phyloP scores from a whole-genome alignment of 352 stramenopile genomes.

The Pythium aquatile region DNA sequence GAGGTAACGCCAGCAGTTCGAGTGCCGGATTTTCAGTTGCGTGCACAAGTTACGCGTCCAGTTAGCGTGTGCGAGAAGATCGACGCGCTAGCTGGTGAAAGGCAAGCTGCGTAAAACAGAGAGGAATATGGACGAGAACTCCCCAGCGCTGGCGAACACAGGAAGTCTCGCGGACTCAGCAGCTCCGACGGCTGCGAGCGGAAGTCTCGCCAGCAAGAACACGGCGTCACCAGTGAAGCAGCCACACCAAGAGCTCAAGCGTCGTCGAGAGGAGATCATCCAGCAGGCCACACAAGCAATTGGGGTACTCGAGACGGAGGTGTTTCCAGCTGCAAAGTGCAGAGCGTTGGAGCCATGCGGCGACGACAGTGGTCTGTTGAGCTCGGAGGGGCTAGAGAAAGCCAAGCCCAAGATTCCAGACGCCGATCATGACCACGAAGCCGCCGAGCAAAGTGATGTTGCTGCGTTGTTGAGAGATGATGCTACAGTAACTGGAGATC shows the following conservation, averaged over 20 bases:
- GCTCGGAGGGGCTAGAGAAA: background rate
- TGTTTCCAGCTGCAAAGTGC: conserved; percentile 14
- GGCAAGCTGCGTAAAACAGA: background rate
- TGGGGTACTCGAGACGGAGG: conserved; percentile 16
- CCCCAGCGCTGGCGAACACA: conserved; percentile 13
- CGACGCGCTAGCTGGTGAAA: conserved; percentile 5
- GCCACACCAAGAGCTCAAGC: conserved; percentile 12
- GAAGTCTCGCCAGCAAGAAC: background rate
- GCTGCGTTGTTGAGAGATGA: background rate
- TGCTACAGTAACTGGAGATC: background rate
- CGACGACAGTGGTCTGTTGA: background rate
- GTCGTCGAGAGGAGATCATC: conserved; percentile 24
- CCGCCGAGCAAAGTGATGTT: background rate
- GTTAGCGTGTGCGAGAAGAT: conserved; percentile 13
- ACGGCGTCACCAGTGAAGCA: background rate
- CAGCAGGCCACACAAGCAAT: conserved; percentile 22
- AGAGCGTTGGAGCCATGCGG: background rate
- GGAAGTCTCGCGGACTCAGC: background rate
- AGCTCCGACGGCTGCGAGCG: background rate
- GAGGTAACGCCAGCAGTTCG: conserved; percentile 30
- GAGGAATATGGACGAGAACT: conserved; percentile 17
- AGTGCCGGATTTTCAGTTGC: conserved; percentile 18
- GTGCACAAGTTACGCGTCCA: conserved; percentile 22
- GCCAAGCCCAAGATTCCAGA: background rate
- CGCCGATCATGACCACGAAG: background rate